Evolutionary conservation across 2,329 filamentous ascomycete species (phyloP), one percentile per base, ranked within the genome.

Genomic region (Aspergillus calidoustus): DNA sequence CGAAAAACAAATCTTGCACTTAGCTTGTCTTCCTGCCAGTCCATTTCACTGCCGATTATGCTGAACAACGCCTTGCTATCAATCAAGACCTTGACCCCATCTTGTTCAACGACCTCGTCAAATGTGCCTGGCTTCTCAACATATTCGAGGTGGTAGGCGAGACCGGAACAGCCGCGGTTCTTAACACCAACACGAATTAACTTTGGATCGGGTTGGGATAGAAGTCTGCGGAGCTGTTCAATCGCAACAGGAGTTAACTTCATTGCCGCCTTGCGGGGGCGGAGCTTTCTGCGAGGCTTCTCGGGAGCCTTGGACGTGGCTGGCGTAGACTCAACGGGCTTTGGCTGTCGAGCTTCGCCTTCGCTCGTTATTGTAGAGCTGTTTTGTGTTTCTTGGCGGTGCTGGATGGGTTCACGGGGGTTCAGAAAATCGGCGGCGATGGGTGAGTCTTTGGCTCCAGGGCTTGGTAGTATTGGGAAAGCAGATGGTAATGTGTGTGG

Each of bases 11-110:
- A 99, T 67, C 91, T 85, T 78, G 93, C 87, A 76, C 90, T 96
- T 66, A 99, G 81, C 81, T 96, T 97, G 71, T 98, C 95, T 79
- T 98, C 93, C 11, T 94, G 85, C 93, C 94, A 99, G 74, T 99
- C 95, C 95, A 99, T 99, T 80, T 98, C 94, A 74, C 91, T 97
- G 5, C 95, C 95, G 71, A 99, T 97, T 57, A 99, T 98, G 78
- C 94, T 98, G 76, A 99, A 93, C 54, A 99, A 81, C 47, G 95
- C 95, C 82, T 97, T 98, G 83, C 92, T 96, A 77, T 99, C 95
- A 60, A 99, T 95, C 75, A 98, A 77, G 38, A 99, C 94, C 79
- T 91, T 94, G 60, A 99, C 94, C 0, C 94, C 95, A 72, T 98
- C 95, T 76, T 99, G 95, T 74, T 96, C 93, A 1, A 99, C 92